These are phyloP conservation scores for Orbilia oligospora DNA, from an alignment of 2,329 filamentous ascomycete genomes.

Conservation along the genomic window DNA sequence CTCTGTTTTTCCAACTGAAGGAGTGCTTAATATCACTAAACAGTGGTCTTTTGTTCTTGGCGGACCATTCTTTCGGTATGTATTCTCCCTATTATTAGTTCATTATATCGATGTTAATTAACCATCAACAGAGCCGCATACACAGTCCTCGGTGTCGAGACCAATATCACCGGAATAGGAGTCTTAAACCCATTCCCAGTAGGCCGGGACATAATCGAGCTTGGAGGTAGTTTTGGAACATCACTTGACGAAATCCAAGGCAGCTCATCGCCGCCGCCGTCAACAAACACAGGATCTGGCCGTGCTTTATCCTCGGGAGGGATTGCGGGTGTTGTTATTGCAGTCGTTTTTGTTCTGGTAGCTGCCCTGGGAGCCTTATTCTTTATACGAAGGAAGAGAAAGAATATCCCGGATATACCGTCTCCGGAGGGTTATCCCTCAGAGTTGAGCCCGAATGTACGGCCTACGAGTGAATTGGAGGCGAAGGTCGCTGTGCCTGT, in stretches of 20 bases:
- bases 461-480: constrained; percentile 12
- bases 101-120: not conserved
- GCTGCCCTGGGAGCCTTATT: not conserved
- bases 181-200: not conserved
- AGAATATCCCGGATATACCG: constrained; percentile 23
- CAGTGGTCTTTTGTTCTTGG: constrained; percentile 30
- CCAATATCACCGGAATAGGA: constrained; percentile 14
- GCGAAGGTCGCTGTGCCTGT: not conserved
- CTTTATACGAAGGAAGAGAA: not conserved
- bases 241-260: not conserved
- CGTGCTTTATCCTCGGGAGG: not conserved
- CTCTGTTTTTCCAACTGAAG: constrained; percentile 1
- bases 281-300: not conserved
- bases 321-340: constrained; percentile 17
- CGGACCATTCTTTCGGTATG: constrained; percentile 19
- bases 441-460: constrained; percentile 8
- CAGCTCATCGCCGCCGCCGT: not conserved
- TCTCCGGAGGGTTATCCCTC: not conserved
- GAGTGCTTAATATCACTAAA: not conserved
- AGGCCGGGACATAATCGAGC: constrained; percentile 16
- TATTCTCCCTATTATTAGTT: not conserved
- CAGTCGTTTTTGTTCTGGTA: not conserved
- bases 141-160: not conserved
- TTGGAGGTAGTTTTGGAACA: constrained; percentile 23
- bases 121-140: constrained; percentile 7